Evolutionary conservation across 805 yeast species (phyloP), one percentile per base, ranked within the genome.

Genomic region (Naumovozyma dairenensis): DNA sequence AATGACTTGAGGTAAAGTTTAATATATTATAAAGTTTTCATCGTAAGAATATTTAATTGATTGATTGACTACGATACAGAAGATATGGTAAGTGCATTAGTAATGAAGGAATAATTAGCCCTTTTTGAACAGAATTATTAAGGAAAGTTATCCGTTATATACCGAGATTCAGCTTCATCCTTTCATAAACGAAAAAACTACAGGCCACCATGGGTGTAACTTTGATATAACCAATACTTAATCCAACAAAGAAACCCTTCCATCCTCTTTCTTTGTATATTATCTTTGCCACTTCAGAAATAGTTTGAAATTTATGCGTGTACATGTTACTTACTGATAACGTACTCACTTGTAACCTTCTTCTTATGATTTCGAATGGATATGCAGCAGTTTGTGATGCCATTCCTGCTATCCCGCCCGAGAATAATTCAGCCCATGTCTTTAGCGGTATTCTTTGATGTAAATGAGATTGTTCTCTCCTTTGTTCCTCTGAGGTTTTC

Each of bases 171-270:
- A 63, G 63, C 62, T 92, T 92, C 60, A 78, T 68, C 38, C 95
- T 68, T 60, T 89, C 98, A 59, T 92, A 92, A 24, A 89, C 96
- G 54, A 74, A 87, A 58, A 89, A 89, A 12, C 96, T 80, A 57
- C 96, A 87, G 24, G 97, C 94, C 50, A 79, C 89, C 98, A 92
- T 92, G 6, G 98, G 98, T 14, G 83, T 75, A 22, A 92, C 94
- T 59, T 92, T 92, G 47, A 92, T 72, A 57, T 86, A 92, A 0
- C 99, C 99, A 46, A 92, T 89, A 45, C 92, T 79, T 49, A 92
- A 70, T 2, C 99, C 99, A 10, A 92, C 93, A 53, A 81, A 92
- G 57, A 82, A 87, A 12, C 99, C 97, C 47, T 74, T 67, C 42
- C 81, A 45, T 0, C 99, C 99, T 25, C 76, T 67, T 53, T 83